Evolutionary conservation across 805 yeast species (phyloP).

Genomic region (Cyberlindnera lachancei): DNA sequence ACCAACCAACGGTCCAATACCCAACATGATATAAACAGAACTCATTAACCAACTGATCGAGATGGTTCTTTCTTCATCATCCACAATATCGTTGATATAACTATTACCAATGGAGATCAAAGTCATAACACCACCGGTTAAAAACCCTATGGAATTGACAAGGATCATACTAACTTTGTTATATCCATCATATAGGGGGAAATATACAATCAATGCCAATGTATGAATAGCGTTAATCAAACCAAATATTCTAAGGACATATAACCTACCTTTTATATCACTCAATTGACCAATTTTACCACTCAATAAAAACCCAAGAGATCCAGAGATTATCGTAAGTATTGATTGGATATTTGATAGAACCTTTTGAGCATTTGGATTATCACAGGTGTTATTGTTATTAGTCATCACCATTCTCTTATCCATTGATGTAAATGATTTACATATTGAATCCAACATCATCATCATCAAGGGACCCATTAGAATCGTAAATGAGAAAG

Average conservation of each 20-base stretch:
- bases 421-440: not conserved
- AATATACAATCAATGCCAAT: constrained; percentile 10
- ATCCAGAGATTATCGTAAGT: constrained; percentile 14
- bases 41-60: constrained; percentile 18
- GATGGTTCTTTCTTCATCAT: constrained; percentile 11
- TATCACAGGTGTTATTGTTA: not conserved
- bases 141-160: constrained; percentile 8
- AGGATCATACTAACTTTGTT: constrained; percentile 7
- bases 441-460: constrained; percentile 13
- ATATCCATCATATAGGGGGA: constrained; percentile 3
- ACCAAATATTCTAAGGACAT: constrained; percentile 15
- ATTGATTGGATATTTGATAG: constrained; percentile 13
- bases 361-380: constrained; percentile 9
- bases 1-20: constrained; percentile 19
- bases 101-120: constrained; percentile 20
- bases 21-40: constrained; percentile 16
- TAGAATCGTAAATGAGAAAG: constrained; percentile 11
- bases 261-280: constrained; percentile 18
- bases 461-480: constrained; percentile 14
- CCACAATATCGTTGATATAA: constrained; percentile 16
- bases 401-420: constrained; percentile 12
- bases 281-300: constrained; percentile 20
- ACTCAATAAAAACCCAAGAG: constrained; percentile 15
- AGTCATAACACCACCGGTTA: constrained; percentile 20
- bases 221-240: constrained; percentile 10